Base-by-base conservation (phyloP, 495 filamentous ascomycete genomes). In the Daldinia vernicosa region DNA sequence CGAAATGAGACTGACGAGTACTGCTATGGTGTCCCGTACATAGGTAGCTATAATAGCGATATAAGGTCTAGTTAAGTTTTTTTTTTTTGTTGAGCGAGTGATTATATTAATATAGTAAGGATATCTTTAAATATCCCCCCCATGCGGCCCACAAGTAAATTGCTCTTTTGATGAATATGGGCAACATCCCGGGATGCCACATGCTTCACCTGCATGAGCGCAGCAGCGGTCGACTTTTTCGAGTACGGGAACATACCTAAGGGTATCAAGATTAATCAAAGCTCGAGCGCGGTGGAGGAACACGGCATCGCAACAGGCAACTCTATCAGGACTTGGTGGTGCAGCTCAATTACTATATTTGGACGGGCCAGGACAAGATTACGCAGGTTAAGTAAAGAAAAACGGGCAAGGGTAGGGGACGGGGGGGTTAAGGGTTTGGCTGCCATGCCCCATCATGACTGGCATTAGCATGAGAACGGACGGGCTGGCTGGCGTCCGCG, bases 111-210 rank as follows among this genome's bases (percentile, higher is more conserved):
- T 53, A 53, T 27, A 53, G 50, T 53, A 28, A 53, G 26, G 50
- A 30, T 28, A 30, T 58, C 39, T 57, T 37, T 62, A 62, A 71
- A 63, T 63, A 62, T 58, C 68, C 68, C n/a, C 30, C 1, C 62
- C 27, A 54, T 30, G 43, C 56, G 59, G 56, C 40, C 55, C 64
- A 59, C 60, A 50, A 59, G n/a, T 59, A 72, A 60, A 72, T 72
- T 59, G 63, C 40, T 28, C 45, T 50, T 43, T 72, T 60, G 55
- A 68, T 69, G 61, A 69, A 28, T 51, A 53, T 56, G 27, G 40
- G 66, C 57, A 27, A 69, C 40, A 73, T 73, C 66, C 70, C 28
- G 62, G 70, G 24, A 32, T 73, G 70, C 70, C 70, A 73, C 70
- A 73, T 73, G 70, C 62, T 66, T 45, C 43, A 28, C 70, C 62